Base-by-base conservation (phyloP, 1,284 basidiomycete genomes). In the Hemileia vastatrix region DNA sequence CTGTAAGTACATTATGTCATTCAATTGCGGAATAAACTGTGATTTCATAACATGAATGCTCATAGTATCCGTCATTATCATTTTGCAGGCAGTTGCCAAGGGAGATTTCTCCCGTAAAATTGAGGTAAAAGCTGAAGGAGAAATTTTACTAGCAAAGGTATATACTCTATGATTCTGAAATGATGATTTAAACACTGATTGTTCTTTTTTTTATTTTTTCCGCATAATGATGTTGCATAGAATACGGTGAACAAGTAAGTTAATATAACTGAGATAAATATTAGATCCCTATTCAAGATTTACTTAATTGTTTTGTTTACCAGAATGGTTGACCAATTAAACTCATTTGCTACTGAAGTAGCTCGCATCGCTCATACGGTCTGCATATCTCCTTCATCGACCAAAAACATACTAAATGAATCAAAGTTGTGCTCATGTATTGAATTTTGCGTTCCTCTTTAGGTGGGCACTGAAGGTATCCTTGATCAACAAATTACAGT, bases 401-500 rank as follows among this genome's bases (percentile, higher is more conserved):
- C n/a, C n/a, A n/a, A n/a, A n/a, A n/a, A n/a, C n/a, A 6, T 5
- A 36, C 33, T 36, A 6, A 11, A n/a, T n/a, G n/a, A 36, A 36
- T 45, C 72, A 72, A 33, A 72, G 73, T 21, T 72, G 74, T 54
- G 73, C 73, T 31, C 70, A 72, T 55, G 73, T 75, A 0, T 72
- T 72, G 43, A 75, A 74, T 64, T n/a, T 43, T 9, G 23, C 6
- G 23, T 24, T 6, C 73, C 74, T 4, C 72, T 75, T 52, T 72
- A 76, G 63, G 75, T 76, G 36, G 75, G 75, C 51, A 76, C 75
- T 18, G 73, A 76, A 57, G 75, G 75, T 48, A 67, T 72, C 15
- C 71, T 76, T 6, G 75, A 74, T 27, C 74, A 74, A 27, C 75
- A 76, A 66, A 74, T 74, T 59, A 76, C 75, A 53, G 74, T 76